Conservation (phyloP, 2,329 filamentous ascomycete genomes). For the Aspergillus pseudonomiae region DNA sequence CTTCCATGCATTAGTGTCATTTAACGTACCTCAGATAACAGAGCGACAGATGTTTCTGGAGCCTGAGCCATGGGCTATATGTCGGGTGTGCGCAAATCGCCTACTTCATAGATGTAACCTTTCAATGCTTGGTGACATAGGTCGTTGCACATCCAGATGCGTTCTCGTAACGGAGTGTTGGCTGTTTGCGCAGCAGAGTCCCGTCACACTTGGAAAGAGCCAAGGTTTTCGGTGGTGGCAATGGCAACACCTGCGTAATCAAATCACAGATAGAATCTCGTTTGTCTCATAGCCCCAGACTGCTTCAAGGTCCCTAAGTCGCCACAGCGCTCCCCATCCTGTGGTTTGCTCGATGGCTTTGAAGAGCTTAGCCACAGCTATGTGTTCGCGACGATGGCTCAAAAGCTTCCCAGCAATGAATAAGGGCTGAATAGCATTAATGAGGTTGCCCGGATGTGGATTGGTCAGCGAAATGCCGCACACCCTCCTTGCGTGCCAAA, state of each 20-base stretch:
- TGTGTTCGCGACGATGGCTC: slow-evolving; percentile 51
- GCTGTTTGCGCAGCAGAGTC: not conserved
- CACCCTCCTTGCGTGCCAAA: slow-evolving; percentile 59
- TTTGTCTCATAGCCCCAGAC: slow-evolving; percentile 32
- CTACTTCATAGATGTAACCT: not conserved
- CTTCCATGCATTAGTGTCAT: not conserved
- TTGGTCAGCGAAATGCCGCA: slow-evolving; percentile 60
- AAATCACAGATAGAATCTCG: slow-evolving; percentile 27
- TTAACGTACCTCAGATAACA: not conserved
- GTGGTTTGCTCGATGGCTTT: slow-evolving; percentile 55
- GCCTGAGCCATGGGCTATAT: not conserved
- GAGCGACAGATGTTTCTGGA: too few species aligned
- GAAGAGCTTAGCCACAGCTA: slow-evolving; percentile 42
- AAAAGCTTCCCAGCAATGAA: slow-evolving; percentile 58
- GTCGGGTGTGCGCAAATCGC: too few species aligned
- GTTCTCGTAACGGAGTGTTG: not conserved
- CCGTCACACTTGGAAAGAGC: not conserved
- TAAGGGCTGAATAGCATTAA: slow-evolving; percentile 60
- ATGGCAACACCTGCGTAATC: not conserved
- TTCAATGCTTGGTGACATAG: not conserved
- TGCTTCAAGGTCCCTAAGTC: slow-evolving; percentile 53
- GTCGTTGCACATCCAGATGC: not conserved
- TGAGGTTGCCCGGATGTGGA: slow-evolving; percentile 56
- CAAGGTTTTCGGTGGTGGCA: not conserved
- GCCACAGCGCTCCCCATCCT: slow-evolving; percentile 57